Evolutionary conservation across 208 protist species (phyloP).

Genomic region (Leishmania martiniquensis): DNA sequence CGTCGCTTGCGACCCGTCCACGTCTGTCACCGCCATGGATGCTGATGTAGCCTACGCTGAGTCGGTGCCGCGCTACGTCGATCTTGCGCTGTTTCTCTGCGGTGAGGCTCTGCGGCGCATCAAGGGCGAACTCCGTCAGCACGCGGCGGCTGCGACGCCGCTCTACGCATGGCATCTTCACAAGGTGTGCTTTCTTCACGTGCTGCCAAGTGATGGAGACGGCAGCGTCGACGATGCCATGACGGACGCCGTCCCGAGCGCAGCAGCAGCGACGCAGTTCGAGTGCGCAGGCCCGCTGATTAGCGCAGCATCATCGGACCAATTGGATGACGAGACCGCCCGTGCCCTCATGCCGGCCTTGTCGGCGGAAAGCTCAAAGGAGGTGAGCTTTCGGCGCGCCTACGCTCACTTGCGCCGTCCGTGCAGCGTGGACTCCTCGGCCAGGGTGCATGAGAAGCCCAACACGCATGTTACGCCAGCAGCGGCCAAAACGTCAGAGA

Average conservation of each 20-base stretch:
- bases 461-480: not conserved
- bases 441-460: not conserved
- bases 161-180: constrained; percentile 57
- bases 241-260: not conserved
- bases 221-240: not conserved
- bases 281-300: not conserved
- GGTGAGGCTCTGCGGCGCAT: constrained; percentile 34
- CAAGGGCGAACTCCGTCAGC: constrained; percentile 14
- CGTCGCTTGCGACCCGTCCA: not conserved
- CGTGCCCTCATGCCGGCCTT: not conserved
- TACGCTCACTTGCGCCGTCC: constrained; percentile 5
- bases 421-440: not conserved
- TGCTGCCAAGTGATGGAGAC: constrained; percentile 26
- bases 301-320: not conserved
- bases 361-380: not conserved
- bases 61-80: constrained; percentile 45
- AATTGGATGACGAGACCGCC: not conserved
- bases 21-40: constrained; percentile 14
- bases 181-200: constrained; percentile 48
- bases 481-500: not conserved
- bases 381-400: constrained; percentile 28
- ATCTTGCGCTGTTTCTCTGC: constrained; percentile 69
- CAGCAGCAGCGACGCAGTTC: not conserved
- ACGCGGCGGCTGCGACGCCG: constrained; percentile 15
- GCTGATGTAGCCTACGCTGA: constrained; percentile 21